These are phyloP conservation scores for Tephrocybe sp. DNA, from an alignment of 768 basidiomycete species.

Conservation along the genomic window DNA sequence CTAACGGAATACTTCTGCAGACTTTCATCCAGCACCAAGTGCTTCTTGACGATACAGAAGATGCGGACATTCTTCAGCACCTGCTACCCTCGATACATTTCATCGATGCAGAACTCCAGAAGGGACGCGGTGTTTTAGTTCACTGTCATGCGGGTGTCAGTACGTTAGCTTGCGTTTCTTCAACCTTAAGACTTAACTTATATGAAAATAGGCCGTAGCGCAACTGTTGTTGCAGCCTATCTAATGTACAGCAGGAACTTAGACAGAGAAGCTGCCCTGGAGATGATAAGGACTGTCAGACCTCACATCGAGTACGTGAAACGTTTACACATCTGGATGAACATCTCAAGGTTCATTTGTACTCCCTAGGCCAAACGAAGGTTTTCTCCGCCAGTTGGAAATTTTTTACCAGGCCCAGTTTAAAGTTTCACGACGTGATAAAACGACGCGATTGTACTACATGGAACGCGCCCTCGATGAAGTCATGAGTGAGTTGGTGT, in stretches of 20 bases:
- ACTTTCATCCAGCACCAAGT: constrained; percentile 80
- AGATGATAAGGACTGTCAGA: constrained; percentile 61
- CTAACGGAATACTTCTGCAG: constrained; percentile 33
- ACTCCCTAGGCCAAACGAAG: constrained; percentile 71
- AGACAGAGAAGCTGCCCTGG: constrained; percentile 60
- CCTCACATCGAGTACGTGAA: constrained; percentile 60
- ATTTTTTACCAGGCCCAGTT: constrained; percentile 74
- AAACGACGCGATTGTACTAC: constrained; percentile 78
- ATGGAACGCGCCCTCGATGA: constrained; percentile 72
- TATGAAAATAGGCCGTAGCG: constrained; percentile 69
- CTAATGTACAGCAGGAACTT: constrained; percentile 72
- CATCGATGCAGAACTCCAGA: constrained; percentile 76
- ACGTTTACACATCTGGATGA: background rate
- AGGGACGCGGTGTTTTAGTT: constrained; percentile 75
- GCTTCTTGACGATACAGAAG: constrained; percentile 70
- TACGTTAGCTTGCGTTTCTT: constrained; percentile 34
- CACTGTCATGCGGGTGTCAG: constrained; percentile 92
- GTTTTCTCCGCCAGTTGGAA: constrained; percentile 78
- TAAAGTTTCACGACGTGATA: constrained; percentile 64
- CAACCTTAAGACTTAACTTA: background rate
- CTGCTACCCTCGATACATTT: constrained; percentile 79
- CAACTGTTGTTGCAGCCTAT: constrained; percentile 84
- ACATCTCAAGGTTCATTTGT: background rate
- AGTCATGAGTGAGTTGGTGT: constrained; percentile 65
- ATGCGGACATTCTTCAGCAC: constrained; percentile 76